phyloP scores from a whole-genome alignment of 257 asterid genomes.

The Nicotiana undulata region DNA sequence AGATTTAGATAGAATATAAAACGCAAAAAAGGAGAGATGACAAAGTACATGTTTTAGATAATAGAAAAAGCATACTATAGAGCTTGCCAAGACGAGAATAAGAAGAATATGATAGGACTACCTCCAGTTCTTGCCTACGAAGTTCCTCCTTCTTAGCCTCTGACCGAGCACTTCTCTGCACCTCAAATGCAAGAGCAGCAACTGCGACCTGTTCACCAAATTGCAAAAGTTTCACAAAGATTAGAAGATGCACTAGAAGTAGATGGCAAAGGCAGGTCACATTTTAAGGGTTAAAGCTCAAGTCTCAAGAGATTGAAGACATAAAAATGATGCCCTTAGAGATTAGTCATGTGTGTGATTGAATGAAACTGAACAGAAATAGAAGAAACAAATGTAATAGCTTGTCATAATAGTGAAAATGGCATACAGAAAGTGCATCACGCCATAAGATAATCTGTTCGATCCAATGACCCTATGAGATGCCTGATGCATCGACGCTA shows the following conservation, averaged over 20 bases:
- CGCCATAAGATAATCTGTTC: no score
- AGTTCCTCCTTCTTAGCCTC: slow-evolving; percentile 91
- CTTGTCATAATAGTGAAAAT: no score
- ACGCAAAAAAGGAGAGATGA: neutral
- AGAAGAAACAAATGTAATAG: neutral
- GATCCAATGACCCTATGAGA: no score
- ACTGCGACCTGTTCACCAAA: slow-evolving; percentile 64
- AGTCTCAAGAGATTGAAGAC: neutral
- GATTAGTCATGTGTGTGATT: neutral
- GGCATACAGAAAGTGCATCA: no score
- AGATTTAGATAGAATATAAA: neutral
- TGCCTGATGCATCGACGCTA: no score
- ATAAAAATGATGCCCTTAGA: neutral
- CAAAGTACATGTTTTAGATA: neutral
- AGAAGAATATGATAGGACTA: slow-evolving; percentile 11
- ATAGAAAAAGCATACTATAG: neutral
- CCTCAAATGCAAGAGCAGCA: slow-evolving; percentile 75
- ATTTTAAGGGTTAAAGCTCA: neutral
- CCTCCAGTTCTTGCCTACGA: slow-evolving; percentile 77
- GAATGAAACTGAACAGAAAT: neutral
- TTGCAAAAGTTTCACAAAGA: slow-evolving; percentile 2
- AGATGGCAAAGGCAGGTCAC: neutral
- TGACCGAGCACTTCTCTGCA: slow-evolving; percentile 82
- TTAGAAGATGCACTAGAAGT: neutral
- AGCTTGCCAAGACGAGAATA: neutral